These are phyloP conservation scores for Thielaviopsis ethacetica DNA, from an alignment of 2,329 filamentous ascomycete species.

Conservation along the genomic window DNA sequence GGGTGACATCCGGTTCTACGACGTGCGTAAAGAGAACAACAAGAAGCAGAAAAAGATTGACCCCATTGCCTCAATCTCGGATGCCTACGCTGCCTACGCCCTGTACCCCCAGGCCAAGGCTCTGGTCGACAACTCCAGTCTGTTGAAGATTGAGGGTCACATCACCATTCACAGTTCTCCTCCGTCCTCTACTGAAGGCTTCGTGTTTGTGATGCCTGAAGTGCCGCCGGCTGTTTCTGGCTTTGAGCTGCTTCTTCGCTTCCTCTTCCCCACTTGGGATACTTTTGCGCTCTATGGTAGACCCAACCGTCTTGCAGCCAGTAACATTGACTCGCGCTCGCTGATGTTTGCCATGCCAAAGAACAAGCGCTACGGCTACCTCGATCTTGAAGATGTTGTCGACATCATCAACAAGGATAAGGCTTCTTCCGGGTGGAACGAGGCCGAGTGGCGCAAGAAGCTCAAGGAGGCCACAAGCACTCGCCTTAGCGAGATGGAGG, in stretches of 20 bases:
- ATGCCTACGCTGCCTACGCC: conserved; percentile 84
- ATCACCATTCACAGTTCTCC: conserved; percentile 75
- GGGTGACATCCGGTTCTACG: conserved; percentile 90
- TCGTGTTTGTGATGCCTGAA: conserved; percentile 97
- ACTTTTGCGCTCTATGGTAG: conserved; percentile 84
- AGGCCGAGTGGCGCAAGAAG: conserved; percentile 76
- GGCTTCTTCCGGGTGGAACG: conserved; percentile 54
- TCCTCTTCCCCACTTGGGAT: conserved; percentile 86
- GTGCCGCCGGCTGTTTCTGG: conserved; percentile 79
- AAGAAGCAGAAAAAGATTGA: conserved; percentile 83
- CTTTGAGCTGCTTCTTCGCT: conserved; percentile 89
- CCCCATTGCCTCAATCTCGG: conserved; percentile 80
- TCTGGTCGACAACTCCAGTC: conserved; percentile 81
- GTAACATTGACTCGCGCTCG: conserved; percentile 70
- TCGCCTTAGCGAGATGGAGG: conserved; percentile 51
- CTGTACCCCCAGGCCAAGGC: conserved; percentile 92
- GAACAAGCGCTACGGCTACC: conserved; percentile 71
- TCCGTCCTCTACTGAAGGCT: conserved; percentile 69
- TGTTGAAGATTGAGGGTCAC: conserved; percentile 84
- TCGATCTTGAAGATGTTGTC: conserved; percentile 76
- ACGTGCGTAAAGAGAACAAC: conserved; percentile 55
- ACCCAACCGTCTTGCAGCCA: conserved; percentile 71
- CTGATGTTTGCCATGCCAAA: conserved; percentile 98
- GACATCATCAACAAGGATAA: conserved; percentile 63
- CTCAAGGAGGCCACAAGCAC: conserved; percentile 76